Percentiles rank a stretch among this genome's conserved stretches.
Evolutionary conservation across 2,329 filamentous ascomycete species (phyloP).

Genomic region (Coniella vitis): DNA sequence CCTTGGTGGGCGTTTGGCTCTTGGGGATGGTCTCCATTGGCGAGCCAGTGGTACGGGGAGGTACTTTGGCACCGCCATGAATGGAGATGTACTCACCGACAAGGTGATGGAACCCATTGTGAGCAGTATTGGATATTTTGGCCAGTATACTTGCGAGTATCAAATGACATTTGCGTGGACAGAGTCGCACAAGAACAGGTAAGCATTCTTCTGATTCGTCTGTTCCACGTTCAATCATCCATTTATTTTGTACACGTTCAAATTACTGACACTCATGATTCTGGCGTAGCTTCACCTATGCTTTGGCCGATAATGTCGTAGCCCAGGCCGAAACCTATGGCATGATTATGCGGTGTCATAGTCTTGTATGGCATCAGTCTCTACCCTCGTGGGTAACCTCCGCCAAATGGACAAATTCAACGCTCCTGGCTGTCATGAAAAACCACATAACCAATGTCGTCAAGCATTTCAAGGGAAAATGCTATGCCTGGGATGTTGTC

Average conservation of each 20-base stretch:
- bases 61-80: conserved; percentile 58
- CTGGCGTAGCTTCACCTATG: background rate
- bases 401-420: background rate
- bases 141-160: conserved; percentile 55
- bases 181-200: conserved; percentile 48
- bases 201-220: conserved; percentile 32
- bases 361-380: conserved; percentile 39
- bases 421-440: background rate
- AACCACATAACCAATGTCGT: background rate
- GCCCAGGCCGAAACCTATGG: conserved; percentile 36
- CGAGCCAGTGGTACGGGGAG: conserved; percentile 17
- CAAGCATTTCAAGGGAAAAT: conserved; percentile 19
- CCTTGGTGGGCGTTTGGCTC: background rate
- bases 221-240: background rate
- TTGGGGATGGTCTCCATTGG: conserved; percentile 9
- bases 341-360: conserved; percentile 53
- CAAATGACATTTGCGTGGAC: conserved; percentile 53
- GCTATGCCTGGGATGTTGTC: conserved; percentile 56
- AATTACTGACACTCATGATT: background rate
- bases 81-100: conserved; percentile 48
- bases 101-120: conserved; percentile 45
- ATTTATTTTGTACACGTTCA: background rate
- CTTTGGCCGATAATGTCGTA: conserved; percentile 17
- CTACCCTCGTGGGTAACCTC: conserved; percentile 19
- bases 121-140: conserved; percentile 48